phyloP scores from a whole-genome alignment of 192 early-diverging fungal species.

The Linnemannia exigua region DNA sequence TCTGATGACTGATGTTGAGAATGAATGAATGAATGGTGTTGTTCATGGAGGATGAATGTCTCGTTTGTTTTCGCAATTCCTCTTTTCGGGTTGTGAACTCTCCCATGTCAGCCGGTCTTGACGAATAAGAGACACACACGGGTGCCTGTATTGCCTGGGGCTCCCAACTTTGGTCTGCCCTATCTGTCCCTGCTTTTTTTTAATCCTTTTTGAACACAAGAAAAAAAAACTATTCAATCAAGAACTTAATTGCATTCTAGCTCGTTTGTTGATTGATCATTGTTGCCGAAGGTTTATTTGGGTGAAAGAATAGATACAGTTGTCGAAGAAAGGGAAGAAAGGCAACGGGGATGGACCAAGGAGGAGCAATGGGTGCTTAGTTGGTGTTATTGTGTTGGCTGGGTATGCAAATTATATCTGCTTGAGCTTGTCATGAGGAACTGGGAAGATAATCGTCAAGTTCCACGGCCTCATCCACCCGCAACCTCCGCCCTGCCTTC shows the following conservation, averaged over 20 bases:
- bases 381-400: neutral
- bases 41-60: too few relatives aligned
- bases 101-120: too few relatives aligned
- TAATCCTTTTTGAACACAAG: neutral
- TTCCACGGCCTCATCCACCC: neutral
- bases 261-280: neutral
- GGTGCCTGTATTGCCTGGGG: too few relatives aligned
- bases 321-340: neutral
- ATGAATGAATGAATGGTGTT: too few relatives aligned
- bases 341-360: neutral
- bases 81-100: too few relatives aligned
- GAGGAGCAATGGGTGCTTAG: neutral
- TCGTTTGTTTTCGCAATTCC: too few relatives aligned
- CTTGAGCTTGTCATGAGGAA: neutral
- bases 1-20: too few relatives aligned
- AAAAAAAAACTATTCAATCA: neutral
- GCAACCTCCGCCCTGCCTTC: neutral
- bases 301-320: neutral
- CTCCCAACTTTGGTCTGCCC: too few relatives aligned
- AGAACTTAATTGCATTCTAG: neutral
- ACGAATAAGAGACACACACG: too few relatives aligned
- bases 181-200: neutral
- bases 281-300: neutral
- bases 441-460: neutral
- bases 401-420: neutral